Base-by-base conservation (phyloP, 805 yeast species). In the Nakazawaea sp. region DNA sequence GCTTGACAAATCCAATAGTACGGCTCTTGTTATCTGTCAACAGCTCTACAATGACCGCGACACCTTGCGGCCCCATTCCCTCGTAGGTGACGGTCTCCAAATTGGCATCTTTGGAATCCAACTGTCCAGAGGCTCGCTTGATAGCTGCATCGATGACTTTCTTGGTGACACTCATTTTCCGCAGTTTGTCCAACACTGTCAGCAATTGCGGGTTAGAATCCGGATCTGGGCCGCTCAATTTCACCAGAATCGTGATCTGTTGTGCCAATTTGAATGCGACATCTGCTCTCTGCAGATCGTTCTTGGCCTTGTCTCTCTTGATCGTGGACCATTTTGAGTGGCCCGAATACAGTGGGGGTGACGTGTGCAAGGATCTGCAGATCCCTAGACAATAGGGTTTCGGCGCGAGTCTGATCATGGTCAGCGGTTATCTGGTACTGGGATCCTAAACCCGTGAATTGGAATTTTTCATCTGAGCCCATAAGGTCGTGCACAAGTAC, bases 291-390 rank as follows among this genome's bases (percentile, higher is more conserved):
- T 72, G 76, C 16, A 87, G 84, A 61, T 90, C 98, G 51, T 88
- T 87, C 45, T 86, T 85, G 38, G 95, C 95, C 60, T 90, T 90
- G 54, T 84, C 92, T 54, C 88, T 97, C 53, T 88, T 83, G 48
- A 92, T 90, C 33, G 84, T 86, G 30, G 94, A 85, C 98, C 98
- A 90, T 59, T 89, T 90, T 26, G 86, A 81, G 58, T 90, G 98
- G 1, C 98, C 98, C 0, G 87, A 78, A 26, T 10, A 13, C 18
- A 28, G 13, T 26, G 29, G 29, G 13, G 8, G 13, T 8, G 11
- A 23, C 26, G 8, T 8, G 12, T 23, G 26, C 11, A 23, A 23
- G 11, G 11, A 8, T 23, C n/a, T n/a, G n/a, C n/a, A n/a, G n/a
- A n/a, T n/a, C n/a, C n/a, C n/a, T n/a, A n/a, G n/a, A n/a, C n/a